phyloP scores from a whole-genome alignment of 805 yeast species.

The Candida taoyuanica region DNA sequence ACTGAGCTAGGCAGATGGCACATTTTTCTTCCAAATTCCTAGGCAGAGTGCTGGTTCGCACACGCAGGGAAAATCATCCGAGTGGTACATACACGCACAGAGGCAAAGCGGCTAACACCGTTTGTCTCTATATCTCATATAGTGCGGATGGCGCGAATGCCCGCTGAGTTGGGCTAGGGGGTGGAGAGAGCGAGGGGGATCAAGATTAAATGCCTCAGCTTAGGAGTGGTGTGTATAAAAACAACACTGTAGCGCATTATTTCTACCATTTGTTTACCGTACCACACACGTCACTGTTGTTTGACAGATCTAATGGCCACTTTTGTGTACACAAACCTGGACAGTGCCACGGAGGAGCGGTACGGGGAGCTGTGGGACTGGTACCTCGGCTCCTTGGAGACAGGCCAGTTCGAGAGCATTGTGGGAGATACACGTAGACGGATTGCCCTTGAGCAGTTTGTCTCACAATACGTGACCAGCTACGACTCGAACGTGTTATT shows the following conservation, averaged over 20 bases:
- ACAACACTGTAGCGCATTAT: no score
- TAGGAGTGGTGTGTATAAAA: no score
- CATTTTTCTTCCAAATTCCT: no score
- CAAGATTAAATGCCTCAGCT: no score
- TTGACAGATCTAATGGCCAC: constrained; percentile 17
- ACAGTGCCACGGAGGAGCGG: constrained; percentile 10
- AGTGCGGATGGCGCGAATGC: no score
- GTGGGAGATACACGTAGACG: constrained; percentile 12
- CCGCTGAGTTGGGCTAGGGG: no score
- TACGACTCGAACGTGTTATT: constrained; percentile 15
- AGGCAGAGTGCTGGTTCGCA: constrained; percentile 1
- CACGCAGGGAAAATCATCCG: background rate
- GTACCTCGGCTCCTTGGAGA: constrained; percentile 16
- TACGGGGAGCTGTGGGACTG: constrained; percentile 17
- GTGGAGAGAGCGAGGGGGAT: no score
- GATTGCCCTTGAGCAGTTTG: constrained; percentile 12
- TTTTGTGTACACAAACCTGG: constrained; percentile 15
- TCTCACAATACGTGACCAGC: constrained; percentile 10
- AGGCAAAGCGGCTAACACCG: background rate
- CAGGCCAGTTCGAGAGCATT: constrained; percentile 17
- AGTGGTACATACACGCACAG: constrained; percentile 7
- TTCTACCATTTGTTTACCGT: no score
- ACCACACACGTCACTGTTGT: no score
- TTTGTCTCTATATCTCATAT: background rate
- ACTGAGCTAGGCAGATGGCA: background rate